Evolutionary conservation across 83 land plant genomes (phyloP).

Genomic region (Picea abies): DNA sequence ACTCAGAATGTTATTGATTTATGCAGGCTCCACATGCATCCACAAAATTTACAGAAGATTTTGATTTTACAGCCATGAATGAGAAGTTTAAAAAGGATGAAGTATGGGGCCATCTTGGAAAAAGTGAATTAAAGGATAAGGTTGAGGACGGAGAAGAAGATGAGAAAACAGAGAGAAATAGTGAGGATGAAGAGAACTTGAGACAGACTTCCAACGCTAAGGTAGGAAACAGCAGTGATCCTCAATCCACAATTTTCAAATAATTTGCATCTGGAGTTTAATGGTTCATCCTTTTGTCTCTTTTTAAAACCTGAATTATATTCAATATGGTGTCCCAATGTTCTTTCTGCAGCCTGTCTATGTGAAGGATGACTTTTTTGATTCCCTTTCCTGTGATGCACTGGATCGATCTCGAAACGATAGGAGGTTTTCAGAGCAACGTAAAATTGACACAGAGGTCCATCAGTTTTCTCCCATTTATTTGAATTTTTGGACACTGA

Average conservation of each 20-base stretch:
- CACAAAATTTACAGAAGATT: conserved; percentile 38
- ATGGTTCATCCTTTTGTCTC: background rate
- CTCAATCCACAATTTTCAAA: conserved; percentile 11
- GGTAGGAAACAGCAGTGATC: background rate
- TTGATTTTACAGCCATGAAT: conserved; percentile 56
- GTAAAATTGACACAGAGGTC: conserved; percentile 55
- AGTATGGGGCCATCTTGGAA: conserved; percentile 52
- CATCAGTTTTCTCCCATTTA: background rate
- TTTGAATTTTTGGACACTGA: background rate
- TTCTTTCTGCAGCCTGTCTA: conserved; percentile 33
- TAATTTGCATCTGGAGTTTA: background rate
- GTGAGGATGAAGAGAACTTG: background rate
- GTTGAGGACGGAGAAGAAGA: conserved; percentile 14
- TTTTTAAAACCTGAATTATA: background rate
- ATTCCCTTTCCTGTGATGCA: conserved; percentile 48
- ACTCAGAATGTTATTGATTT: background rate
- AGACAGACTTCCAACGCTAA: background rate
- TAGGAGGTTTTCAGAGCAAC: conserved; percentile 43
- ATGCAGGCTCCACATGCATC: conserved; percentile 28
- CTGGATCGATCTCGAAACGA: conserved; percentile 35
- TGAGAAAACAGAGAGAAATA: background rate
- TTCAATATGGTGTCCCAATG: background rate
- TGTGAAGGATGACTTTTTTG: conserved; percentile 54
- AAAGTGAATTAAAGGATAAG: conserved; percentile 13
- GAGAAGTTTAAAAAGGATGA: conserved; percentile 62